Conservation (phyloP, 306 rosid species). For the Canavalia ensiformis region DNA sequence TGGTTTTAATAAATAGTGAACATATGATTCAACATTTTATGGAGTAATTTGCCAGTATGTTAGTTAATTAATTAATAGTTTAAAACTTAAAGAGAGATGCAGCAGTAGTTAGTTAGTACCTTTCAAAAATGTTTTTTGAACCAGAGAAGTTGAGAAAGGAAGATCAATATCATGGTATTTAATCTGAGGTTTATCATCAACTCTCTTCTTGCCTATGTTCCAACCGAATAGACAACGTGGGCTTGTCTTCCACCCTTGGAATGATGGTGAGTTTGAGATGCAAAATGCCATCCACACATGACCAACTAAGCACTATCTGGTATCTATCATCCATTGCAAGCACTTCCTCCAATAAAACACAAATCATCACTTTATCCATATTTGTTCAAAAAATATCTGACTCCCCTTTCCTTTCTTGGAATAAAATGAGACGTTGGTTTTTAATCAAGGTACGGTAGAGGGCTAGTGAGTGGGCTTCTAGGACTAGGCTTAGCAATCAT, state of each 20-base stretch:
- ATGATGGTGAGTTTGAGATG: conserved; percentile 54
- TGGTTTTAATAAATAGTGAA: neutral
- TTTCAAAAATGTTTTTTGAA: conserved; percentile 74
- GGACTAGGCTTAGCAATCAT: too few species aligned
- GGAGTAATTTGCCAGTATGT: neutral
- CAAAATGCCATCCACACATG: conserved; percentile 64
- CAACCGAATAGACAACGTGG: conserved; percentile 75
- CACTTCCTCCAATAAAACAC: conserved; percentile 40
- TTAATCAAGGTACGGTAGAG: too few species aligned
- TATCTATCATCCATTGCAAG: neutral
- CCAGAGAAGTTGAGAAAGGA: conserved; percentile 75
- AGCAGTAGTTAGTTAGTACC: conserved; percentile 44
- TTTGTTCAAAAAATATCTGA: conserved; percentile 46
- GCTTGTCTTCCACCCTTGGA: conserved; percentile 53
- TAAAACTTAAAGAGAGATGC: conserved; percentile 28
- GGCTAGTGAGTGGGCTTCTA: too few species aligned
- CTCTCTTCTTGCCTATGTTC: conserved; percentile 64
- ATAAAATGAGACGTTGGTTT: neutral
- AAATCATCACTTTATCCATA: conserved; percentile 49
- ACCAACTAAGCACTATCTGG: conserved; percentile 6
- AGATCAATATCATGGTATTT: conserved; percentile 81
- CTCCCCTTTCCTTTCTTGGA: conserved; percentile 14
- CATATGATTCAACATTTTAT: neutral
- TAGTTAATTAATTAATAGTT: neutral
- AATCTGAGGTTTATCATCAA: conserved; percentile 58